Conservation (phyloP, 225 moss, liverwort and hornwort genomes). For the Polytrichum formosum region DNA sequence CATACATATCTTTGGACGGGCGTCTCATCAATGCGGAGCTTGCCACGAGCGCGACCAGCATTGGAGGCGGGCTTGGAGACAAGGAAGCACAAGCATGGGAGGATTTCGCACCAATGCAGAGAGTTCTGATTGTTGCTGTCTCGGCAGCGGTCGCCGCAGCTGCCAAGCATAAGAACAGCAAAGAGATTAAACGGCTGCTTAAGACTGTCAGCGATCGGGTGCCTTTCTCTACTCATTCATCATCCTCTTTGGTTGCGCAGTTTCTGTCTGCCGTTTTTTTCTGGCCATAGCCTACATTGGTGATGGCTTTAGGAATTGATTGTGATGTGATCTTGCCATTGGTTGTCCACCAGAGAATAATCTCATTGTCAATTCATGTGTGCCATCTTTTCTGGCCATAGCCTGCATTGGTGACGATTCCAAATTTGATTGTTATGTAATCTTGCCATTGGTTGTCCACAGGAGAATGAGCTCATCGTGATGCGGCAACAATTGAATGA, state of each 20-base stretch:
- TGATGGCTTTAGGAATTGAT: too few relatives aligned
- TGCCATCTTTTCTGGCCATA: too few relatives aligned
- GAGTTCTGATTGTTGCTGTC: conserved; percentile 47
- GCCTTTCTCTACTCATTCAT: conserved; percentile 1
- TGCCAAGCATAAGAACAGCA: conserved; percentile 33
- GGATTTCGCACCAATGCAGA: conserved; percentile 40
- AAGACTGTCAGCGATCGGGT: conserved; percentile 46
- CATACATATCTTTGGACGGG: conserved; percentile 48
- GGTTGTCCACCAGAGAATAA: too few relatives aligned
- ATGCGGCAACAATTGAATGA: conserved; percentile 31
- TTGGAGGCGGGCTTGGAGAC: conserved; percentile 36
- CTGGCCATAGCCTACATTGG: too few relatives aligned
- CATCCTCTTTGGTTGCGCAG: neutral
- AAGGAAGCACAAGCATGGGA: conserved; percentile 41
- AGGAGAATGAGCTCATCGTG: conserved; percentile 38
- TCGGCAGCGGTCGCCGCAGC: conserved; percentile 49
- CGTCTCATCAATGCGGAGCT: conserved; percentile 50
- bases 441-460: neutral
- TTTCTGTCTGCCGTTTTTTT: neutral
- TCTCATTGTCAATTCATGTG: neutral
- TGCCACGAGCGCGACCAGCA: conserved; percentile 42
- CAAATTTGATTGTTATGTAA: too few relatives aligned
- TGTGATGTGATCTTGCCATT: too few relatives aligned
- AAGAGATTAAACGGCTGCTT: conserved; percentile 32
- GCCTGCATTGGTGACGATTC: too few relatives aligned